Conservation (phyloP, 169 alveolate genomes). For the Plasmodium gonderi region DNA sequence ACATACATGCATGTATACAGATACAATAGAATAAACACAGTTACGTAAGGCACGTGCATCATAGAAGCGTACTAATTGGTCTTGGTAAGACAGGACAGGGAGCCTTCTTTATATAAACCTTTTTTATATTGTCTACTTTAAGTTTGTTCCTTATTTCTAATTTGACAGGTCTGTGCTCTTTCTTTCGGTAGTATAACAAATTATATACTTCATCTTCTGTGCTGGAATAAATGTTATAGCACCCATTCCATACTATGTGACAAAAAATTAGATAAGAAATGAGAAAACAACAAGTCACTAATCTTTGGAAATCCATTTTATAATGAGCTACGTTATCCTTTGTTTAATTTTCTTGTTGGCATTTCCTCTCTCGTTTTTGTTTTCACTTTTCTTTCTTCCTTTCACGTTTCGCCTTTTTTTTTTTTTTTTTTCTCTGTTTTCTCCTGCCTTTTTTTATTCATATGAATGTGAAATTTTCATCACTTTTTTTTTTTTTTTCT, state of each 20-base stretch:
- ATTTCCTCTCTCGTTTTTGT: not conserved
- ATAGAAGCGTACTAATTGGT: slow-evolving; percentile 51
- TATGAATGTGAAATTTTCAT: not conserved
- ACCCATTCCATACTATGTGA: slow-evolving; percentile 73
- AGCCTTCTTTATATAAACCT: slow-evolving; percentile 13
- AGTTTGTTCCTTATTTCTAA: slow-evolving; percentile 15
- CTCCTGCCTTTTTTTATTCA: slow-evolving; percentile 19
- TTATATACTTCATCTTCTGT: slow-evolving; percentile 67
- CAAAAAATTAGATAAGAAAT: slow-evolving; percentile 55
- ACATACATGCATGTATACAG: not conserved
- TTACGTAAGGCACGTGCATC: too few species aligned
- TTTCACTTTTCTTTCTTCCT: not conserved
- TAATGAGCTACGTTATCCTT: not conserved
- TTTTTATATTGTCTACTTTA: slow-evolving; percentile 11
- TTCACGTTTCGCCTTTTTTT: too few species aligned
- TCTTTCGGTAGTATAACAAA: slow-evolving; percentile 36
- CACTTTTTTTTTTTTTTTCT: not conserved
- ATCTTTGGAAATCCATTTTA: slow-evolving; percentile 56
- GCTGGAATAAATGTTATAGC: slow-evolving; percentile 58
- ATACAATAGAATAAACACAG: not conserved
- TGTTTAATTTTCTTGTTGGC: not conserved
- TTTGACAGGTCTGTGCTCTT: slow-evolving; percentile 14
- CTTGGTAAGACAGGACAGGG: slow-evolving; percentile 74
- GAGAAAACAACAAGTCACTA: slow-evolving; percentile 25
- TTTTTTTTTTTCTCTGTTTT: not conserved